Conservation (phyloP, 768 basidiomycete genomes). For the Termitomyces sp. region DNA sequence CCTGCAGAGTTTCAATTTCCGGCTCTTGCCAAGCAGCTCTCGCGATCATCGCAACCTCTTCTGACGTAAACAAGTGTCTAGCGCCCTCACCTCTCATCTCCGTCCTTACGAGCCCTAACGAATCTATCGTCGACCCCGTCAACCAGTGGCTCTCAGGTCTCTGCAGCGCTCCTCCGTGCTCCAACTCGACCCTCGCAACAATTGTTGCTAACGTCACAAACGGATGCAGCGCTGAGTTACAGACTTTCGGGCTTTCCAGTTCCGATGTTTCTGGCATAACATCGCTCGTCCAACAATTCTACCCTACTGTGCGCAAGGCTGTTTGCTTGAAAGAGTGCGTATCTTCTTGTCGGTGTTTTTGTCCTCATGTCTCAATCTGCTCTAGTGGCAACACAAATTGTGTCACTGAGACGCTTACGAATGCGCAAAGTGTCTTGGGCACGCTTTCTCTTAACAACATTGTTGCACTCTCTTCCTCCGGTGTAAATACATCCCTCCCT, state of each 20-base stretch:
- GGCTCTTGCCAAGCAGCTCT: constrained; percentile 44
- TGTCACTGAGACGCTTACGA: constrained; percentile 48
- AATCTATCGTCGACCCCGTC: constrained; percentile 38
- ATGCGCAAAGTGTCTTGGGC: constrained; percentile 36
- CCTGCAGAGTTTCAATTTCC: constrained; percentile 28
- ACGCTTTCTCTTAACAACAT: constrained; percentile 31
- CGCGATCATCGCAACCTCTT: constrained; percentile 32
- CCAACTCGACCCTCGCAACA: constrained; percentile 50
- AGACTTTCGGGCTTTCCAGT: constrained; percentile 20
- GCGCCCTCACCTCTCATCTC: constrained; percentile 39
- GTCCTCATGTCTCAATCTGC: not conserved
- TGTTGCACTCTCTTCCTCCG: constrained; percentile 7
- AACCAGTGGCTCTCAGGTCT: constrained; percentile 57
- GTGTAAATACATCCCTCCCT: constrained; percentile 14
- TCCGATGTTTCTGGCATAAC: constrained; percentile 17
- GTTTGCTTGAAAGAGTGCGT: constrained; percentile 65
- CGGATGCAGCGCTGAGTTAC: constrained; percentile 38
- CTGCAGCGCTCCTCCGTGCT: constrained; percentile 48
- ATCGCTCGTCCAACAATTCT: constrained; percentile 41
- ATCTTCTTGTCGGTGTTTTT: not conserved
- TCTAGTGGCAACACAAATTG: constrained; percentile 40
- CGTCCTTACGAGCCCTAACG: constrained; percentile 25
- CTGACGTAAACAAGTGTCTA: constrained; percentile 45
- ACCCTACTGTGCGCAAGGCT: constrained; percentile 51
- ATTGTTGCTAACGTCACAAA: constrained; percentile 48